These are phyloP conservation scores for Cydonia oblonga DNA, from an alignment of 331 rosid species.

Conservation along the genomic window DNA sequence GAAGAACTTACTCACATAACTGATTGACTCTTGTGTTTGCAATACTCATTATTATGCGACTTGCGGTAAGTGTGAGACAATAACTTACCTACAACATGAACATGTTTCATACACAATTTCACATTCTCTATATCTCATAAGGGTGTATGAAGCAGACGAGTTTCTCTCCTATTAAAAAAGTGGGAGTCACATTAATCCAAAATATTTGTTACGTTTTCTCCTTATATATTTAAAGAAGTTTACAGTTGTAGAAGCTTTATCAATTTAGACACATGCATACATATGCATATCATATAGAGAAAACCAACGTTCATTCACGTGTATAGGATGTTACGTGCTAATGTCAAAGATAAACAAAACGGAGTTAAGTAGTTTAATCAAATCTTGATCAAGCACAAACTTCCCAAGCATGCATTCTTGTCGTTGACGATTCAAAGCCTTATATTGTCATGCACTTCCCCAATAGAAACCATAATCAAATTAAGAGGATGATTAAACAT, in stretches of 20 bases:
- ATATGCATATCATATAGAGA: not conserved
- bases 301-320: not conserved
- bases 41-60: too few species aligned
- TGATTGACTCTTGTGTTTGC: not conserved
- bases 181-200: not conserved
- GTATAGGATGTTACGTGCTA: not conserved
- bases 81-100: too few species aligned
- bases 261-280: not conserved
- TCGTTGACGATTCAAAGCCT: constrained; percentile 21
- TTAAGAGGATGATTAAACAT: not conserved
- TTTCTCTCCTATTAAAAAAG: not conserved
- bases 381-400: not conserved
- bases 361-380: not conserved
- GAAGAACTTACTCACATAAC: not conserved
- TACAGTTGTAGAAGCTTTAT: not conserved
- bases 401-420: constrained; percentile 8
- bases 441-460: not conserved
- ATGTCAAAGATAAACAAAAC: not conserved
- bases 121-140: too few species aligned
- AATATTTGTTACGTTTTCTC: too few species aligned
- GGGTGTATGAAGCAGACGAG: too few species aligned
- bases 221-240: not conserved
- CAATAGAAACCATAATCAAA: constrained; percentile 1
- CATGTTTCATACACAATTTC: too few species aligned
- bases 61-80: too few species aligned